A percentile compares a stretch with the other conserved stretches of the same genome.
Conservation (phyloP, 1,284 basidiomycete species). For the Pascua guehoae region DNA sequence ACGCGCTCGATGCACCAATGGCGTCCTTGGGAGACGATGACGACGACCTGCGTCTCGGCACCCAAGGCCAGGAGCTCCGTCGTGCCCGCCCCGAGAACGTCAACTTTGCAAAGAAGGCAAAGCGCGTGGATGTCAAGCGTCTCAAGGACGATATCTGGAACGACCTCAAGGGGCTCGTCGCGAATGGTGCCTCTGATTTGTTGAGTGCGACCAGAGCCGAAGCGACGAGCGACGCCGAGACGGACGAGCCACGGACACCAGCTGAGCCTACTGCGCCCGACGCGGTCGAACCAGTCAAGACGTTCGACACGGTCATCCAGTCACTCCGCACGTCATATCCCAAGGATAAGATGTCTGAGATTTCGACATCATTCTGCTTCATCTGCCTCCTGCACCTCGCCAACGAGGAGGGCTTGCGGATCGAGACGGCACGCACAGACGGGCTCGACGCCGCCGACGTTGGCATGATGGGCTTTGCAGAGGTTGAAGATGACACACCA, state of each 20-base stretch:
- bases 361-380: slow-evolving; percentile 99
- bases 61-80: slow-evolving; percentile 68
- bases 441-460: slow-evolving; percentile 50
- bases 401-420: slow-evolving; percentile 86
- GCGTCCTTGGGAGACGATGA: slow-evolving; percentile 20
- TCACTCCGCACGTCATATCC: slow-evolving; percentile 80
- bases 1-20: slow-evolving; percentile 61
- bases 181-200: not conserved
- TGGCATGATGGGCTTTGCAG: slow-evolving; percentile 36
- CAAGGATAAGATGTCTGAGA: slow-evolving; percentile 90
- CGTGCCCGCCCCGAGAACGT: slow-evolving; percentile 83
- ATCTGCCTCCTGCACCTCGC: slow-evolving; percentile 94
- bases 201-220: not conserved
- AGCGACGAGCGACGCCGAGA: not conserved
- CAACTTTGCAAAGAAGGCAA: slow-evolving; percentile 92
- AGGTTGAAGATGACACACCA: slow-evolving; percentile 15
- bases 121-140: slow-evolving; percentile 92
- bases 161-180: slow-evolving; percentile 63
- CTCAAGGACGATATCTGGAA: slow-evolving; percentile 99
- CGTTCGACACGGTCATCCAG: slow-evolving; percentile 79
- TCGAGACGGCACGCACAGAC: slow-evolving; percentile 56
- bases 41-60: slow-evolving; percentile 79
- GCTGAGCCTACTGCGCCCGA: slow-evolving; percentile 50
- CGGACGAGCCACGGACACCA: slow-evolving; percentile 40
- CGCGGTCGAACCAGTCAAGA: slow-evolving; percentile 47